A percentile compares a stretch with the other conserved stretches of the same genome.
Conservation (phyloP, 2,329 filamentous ascomycete genomes). For the Phialophora expanda region DNA sequence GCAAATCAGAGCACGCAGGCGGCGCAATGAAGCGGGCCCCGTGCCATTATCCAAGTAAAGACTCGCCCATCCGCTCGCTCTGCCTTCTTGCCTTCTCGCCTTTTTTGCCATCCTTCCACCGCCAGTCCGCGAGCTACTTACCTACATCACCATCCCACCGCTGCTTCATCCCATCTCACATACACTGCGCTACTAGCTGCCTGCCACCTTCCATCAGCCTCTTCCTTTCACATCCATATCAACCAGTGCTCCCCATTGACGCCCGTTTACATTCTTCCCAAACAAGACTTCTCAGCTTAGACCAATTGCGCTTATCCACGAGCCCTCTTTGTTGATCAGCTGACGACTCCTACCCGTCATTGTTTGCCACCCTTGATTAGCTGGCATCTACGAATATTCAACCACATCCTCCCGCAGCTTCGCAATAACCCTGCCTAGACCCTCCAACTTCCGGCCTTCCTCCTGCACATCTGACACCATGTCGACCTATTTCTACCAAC, state of each 20-base stretch:
- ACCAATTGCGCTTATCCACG: constrained; percentile 13
- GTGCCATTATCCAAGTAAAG: neutral
- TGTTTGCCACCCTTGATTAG: constrained; percentile 38
- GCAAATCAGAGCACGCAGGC: neutral
- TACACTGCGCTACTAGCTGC: constrained; percentile 17
- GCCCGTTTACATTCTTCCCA: constrained; percentile 18
- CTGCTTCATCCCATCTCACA: constrained; percentile 22
- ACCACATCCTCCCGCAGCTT: constrained; percentile 15
- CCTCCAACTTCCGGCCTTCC: constrained; percentile 9
- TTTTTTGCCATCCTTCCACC: constrained; percentile 24
- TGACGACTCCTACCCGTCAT: constrained; percentile 22
- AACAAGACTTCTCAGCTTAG: constrained; percentile 22
- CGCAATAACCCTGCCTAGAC: constrained; percentile 15
- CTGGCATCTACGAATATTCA: constrained; percentile 15
- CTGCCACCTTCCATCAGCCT: constrained; percentile 25
- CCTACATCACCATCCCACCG: constrained; percentile 28
- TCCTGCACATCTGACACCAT: constrained; percentile 43
- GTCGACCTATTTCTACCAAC: constrained; percentile 56
- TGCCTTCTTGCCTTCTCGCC: constrained; percentile 20
- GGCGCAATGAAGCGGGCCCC: neutral
- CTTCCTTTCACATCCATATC: constrained; percentile 14
- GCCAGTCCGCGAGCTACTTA: constrained; percentile 20
- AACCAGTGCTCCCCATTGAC: constrained; percentile 11
- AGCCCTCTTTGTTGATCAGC: constrained; percentile 24
- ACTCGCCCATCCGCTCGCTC: constrained; percentile 7